phyloP scores from a whole-genome alignment of 2,329 filamentous ascomycete species.

The Lecanosticta acicola region DNA sequence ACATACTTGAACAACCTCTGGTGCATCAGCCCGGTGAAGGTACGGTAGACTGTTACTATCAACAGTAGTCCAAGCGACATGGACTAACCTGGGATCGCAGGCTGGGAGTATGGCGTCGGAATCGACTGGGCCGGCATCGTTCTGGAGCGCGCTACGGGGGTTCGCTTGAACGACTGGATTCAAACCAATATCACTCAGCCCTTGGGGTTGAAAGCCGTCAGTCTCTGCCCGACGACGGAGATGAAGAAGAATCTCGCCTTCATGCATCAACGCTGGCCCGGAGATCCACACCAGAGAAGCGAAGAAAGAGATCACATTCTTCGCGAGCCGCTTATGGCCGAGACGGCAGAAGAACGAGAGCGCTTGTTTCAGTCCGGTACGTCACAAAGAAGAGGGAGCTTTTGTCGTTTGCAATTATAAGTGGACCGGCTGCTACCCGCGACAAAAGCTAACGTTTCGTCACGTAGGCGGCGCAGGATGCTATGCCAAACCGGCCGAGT shows the following conservation, averaged over 20 bases:
- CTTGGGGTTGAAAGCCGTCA: slow-evolving; percentile 45
- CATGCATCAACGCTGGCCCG: slow-evolving; percentile 50
- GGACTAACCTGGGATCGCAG: no score
- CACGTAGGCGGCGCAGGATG: slow-evolving; percentile 53
- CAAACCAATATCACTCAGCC: slow-evolving; percentile 43
- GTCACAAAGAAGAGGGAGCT: no score
- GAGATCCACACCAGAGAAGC: slow-evolving; percentile 20
- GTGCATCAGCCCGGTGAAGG: slow-evolving; percentile 58
- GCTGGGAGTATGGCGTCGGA: slow-evolving; percentile 54
- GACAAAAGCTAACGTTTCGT: no score
- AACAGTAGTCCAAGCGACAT: no score
- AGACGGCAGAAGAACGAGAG: slow-evolving; percentile 41
- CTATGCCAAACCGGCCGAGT: slow-evolving; percentile 56
- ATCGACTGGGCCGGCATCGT: slow-evolving; percentile 48
- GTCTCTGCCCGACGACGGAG: slow-evolving; percentile 51
- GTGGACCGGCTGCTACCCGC: no score
- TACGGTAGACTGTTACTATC: no score
- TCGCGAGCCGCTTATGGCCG: slow-evolving; percentile 42
- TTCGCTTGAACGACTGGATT: slow-evolving; percentile 43
- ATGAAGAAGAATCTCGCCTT: slow-evolving; percentile 53
- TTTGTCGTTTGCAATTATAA: no score
- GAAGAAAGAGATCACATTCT: slow-evolving; percentile 47
- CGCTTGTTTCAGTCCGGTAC: slow-evolving; percentile 38
- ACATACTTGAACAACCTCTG: slow-evolving; percentile 43
- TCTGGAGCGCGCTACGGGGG: slow-evolving; percentile 41